Conservation (phyloP, 2,329 filamentous ascomycete species). For the Cladosporium sp. region DNA sequence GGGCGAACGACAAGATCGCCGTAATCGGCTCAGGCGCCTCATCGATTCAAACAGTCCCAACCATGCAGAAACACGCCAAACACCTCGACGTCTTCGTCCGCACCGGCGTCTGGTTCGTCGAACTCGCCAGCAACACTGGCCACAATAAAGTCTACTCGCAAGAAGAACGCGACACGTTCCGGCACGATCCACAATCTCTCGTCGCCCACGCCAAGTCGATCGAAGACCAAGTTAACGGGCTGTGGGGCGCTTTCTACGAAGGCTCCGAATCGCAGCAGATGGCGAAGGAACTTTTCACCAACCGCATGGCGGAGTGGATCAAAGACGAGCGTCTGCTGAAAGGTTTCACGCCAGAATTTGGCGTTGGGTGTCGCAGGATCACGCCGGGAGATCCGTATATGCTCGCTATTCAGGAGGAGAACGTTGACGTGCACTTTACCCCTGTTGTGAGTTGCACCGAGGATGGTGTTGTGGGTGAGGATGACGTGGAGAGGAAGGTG, state of each 20-base stretch:
- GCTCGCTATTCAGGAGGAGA: conserved; percentile 46
- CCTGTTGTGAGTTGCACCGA: conserved; percentile 43
- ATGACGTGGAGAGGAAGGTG: conserved; percentile 39
- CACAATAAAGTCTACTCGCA: conserved; percentile 43
- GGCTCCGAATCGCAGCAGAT: conserved; percentile 38
- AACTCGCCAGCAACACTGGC: conserved; percentile 45
- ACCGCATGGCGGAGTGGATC: conserved; percentile 48
- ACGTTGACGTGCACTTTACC: conserved; percentile 50
- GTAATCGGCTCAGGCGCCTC: conserved; percentile 44
- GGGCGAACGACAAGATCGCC: conserved; percentile 40
- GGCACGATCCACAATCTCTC: conserved; percentile 38
- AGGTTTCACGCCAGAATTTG: conserved; percentile 45
- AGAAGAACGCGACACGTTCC: conserved; percentile 40
- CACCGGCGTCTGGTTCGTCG: conserved; percentile 43
- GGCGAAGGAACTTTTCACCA: conserved; percentile 36
- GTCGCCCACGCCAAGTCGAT: conserved; percentile 44
- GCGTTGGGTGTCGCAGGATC: conserved; percentile 44
- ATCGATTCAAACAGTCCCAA: conserved; percentile 45
- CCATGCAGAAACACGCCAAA: conserved; percentile 44
- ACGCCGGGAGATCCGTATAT: conserved; percentile 51
- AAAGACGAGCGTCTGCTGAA: conserved; percentile 48
- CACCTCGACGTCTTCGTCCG: conserved; percentile 46
- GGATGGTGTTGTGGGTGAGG: conserved; percentile 41
- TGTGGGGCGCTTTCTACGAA: conserved; percentile 46
- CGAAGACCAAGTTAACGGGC: conserved; percentile 44